These are phyloP conservation scores for Alnus glutinosa DNA, from an alignment of 306 rosid genomes.

Conservation along the genomic window DNA sequence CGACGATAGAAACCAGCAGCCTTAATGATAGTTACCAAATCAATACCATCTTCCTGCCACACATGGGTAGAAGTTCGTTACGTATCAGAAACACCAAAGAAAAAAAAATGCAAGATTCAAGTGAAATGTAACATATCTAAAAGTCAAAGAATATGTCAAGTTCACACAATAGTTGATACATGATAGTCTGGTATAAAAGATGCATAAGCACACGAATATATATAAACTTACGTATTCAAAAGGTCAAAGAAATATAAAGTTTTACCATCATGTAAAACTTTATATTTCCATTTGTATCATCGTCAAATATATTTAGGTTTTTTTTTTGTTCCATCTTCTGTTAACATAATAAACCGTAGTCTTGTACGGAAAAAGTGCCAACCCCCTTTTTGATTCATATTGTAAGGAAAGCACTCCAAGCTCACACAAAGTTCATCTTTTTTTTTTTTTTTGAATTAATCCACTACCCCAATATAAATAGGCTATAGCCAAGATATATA, in stretches of 20 bases:
- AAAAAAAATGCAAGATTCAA: neutral
- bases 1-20: constrained; percentile 71
- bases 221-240: neutral
- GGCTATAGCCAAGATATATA: neutral
- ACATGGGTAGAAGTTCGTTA: constrained; percentile 2
- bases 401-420: neutral
- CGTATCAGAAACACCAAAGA: constrained; percentile 3
- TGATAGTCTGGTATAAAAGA: neutral
- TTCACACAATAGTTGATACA: neutral
- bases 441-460: neutral
- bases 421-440: neutral
- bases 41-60: constrained; percentile 69
- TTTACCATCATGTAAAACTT: neutral
- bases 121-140: neutral
- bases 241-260: neutral
- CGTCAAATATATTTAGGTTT: neutral
- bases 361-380: neutral
- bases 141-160: neutral
- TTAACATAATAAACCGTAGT: neutral
- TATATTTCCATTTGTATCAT: too few relatives aligned
- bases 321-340: neutral
- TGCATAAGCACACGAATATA: neutral
- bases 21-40: constrained; percentile 69
- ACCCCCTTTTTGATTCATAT: neutral
- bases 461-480: neutral